phyloP scores from a whole-genome alignment of 2,329 filamentous ascomycete genomes.

The Cercospora janseana region DNA sequence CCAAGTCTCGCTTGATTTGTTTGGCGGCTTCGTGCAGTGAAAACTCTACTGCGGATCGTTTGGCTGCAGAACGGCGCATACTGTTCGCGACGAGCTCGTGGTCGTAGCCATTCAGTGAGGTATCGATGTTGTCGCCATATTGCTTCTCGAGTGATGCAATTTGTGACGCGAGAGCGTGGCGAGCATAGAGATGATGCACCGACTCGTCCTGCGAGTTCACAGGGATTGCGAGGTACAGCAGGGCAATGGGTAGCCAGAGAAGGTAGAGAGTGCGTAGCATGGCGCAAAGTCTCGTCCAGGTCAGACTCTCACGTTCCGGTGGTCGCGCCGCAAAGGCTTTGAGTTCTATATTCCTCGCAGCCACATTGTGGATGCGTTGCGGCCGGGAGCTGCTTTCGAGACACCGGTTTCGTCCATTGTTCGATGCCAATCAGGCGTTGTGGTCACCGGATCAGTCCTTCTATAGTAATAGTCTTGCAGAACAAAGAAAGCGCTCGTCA shows the following conservation, averaged over 20 bases:
- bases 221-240: slow-evolving; percentile 9
- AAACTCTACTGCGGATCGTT: background rate
- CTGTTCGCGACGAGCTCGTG: slow-evolving; percentile 7
- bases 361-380: no score
- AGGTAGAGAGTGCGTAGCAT: slow-evolving; percentile 14
- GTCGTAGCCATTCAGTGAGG: slow-evolving; percentile 17
- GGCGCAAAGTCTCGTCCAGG: no score
- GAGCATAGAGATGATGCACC: slow-evolving; percentile 2
- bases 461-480: background rate
- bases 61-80: background rate
- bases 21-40: slow-evolving; percentile 4
- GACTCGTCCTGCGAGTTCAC: background rate
- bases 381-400: no score
- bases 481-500: background rate
- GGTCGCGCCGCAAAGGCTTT: no score
- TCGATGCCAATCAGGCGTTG: background rate
- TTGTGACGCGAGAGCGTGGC: slow-evolving; percentile 8
- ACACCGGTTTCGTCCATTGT: slow-evolving; percentile 19
- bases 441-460: slow-evolving; percentile 16
- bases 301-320: no score
- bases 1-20: slow-evolving; percentile 8
- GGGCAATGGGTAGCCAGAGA: slow-evolving; percentile 19
- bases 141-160: slow-evolving; percentile 8
- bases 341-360: no score
- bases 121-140: slow-evolving; percentile 9